These are phyloP conservation scores for Fusarium sp. DNA, from an alignment of 2,329 filamentous ascomycete species.

Conservation along the genomic window DNA sequence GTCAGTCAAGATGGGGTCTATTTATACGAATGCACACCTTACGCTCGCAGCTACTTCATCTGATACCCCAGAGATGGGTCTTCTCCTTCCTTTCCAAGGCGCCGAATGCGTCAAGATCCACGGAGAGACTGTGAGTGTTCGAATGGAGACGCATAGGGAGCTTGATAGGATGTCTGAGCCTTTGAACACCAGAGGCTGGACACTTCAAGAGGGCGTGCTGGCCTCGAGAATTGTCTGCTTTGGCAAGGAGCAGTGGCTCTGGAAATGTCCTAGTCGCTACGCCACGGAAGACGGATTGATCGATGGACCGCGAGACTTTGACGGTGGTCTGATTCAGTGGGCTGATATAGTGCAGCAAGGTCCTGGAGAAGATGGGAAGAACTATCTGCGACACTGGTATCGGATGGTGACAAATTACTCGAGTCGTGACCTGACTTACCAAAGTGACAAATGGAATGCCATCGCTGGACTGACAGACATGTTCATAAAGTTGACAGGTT, in stretches of 20 bases:
- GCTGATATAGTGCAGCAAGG: neutral
- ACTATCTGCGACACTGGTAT: neutral
- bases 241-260: slow-evolving; percentile 1
- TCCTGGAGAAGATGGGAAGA: neutral
- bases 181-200: neutral
- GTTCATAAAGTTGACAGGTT: neutral
- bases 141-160: neutral
- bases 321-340: neutral
- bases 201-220: neutral
- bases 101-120: neutral
- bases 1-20: neutral
- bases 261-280: slow-evolving; percentile 7
- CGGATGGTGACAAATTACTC: neutral
- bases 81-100: neutral
- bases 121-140: neutral
- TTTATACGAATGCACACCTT: neutral
- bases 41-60: neutral
- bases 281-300: neutral
- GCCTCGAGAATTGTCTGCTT: neutral
- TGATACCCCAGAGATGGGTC: neutral
- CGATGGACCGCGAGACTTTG: neutral
- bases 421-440: neutral
- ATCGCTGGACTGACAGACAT: neutral
- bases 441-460: neutral
- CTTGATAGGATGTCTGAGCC: neutral